Percentiles rank a stretch among this genome's conserved stretches.
These are phyloP conservation scores for Apiospora sp. DNA, from an alignment of 2,329 filamentous ascomycete species.

Conservation along the genomic window DNA sequence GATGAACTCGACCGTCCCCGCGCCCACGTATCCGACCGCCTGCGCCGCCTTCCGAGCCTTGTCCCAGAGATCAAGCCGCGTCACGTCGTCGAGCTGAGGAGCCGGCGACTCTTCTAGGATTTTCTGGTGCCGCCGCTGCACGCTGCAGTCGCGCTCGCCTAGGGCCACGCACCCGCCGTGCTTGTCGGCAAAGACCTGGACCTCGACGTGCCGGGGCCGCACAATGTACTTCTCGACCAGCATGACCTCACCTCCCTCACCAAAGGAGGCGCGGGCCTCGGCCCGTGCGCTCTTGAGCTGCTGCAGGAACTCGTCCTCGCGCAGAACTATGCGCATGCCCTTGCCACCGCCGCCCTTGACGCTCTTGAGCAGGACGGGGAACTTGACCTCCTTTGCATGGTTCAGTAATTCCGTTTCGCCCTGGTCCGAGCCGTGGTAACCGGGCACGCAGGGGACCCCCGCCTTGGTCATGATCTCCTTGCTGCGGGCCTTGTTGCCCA, in stretches of 20 bases:
- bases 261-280: conserved; percentile 81
- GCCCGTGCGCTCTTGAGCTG: conserved; percentile 78
- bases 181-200: conserved; percentile 88
- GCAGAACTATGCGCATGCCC: conserved; percentile 79
- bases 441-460: conserved; percentile 95
- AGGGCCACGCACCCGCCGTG: conserved; percentile 82
- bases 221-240: conserved; percentile 86
- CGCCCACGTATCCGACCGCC: conserved; percentile 86
- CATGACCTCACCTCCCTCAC: conserved; percentile 80
- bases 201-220: conserved; percentile 83
- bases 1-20: conserved; percentile 90
- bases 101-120: conserved; percentile 90
- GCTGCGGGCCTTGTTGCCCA: conserved; percentile 72
- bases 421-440: conserved; percentile 91
- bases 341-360: conserved; percentile 84
- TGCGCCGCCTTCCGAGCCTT: conserved; percentile 71
- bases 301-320: conserved; percentile 71
- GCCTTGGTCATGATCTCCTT: conserved; percentile 97
- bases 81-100: conserved; percentile 67
- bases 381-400: conserved; percentile 75
- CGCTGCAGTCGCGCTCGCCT: conserved; percentile 86
- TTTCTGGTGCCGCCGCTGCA: conserved; percentile 89
- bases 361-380: conserved; percentile 80
- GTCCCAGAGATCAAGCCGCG: conserved; percentile 69
- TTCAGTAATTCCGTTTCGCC: conserved; percentile 65